phyloP scores from a whole-genome alignment of 2,329 filamentous ascomycete genomes.

The Aspergillus brasiliensis region DNA sequence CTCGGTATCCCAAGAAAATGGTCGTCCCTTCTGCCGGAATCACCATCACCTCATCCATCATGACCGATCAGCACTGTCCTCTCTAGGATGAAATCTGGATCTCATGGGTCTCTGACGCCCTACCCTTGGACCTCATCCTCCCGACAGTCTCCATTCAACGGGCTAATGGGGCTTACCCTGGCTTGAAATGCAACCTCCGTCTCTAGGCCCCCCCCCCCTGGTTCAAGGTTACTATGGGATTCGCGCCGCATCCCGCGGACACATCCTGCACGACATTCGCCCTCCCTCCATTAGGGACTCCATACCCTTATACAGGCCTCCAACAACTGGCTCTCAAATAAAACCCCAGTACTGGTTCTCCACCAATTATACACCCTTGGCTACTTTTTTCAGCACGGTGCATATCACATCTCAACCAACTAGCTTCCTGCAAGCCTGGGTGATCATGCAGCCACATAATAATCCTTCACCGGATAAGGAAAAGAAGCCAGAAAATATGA shows the following conservation, averaged over 20 bases:
- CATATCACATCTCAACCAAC: conserved; percentile 30
- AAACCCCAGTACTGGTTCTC: conserved; percentile 14
- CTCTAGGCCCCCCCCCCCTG: conserved; percentile 17
- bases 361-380: conserved; percentile 18
- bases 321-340: conserved; percentile 12
- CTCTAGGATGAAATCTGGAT: not conserved
- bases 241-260: conserved; percentile 24
- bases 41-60: not conserved
- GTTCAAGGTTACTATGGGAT: conserved; percentile 26
- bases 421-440: conserved; percentile 35
- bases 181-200: conserved; percentile 22
- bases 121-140: not conserved
- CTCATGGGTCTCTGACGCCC: not conserved
- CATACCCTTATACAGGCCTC: conserved; percentile 10
- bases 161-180: conserved; percentile 10
- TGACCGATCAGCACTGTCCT: not conserved
- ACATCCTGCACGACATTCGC: conserved; percentile 25
- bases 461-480: conserved; percentile 11
- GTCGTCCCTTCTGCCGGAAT: not conserved
- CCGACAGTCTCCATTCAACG: not conserved
- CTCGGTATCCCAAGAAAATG: not conserved
- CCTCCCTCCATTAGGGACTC: conserved; percentile 16
- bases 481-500: not conserved
- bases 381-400: conserved; percentile 23
- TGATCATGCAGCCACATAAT: conserved; percentile 28